Evolutionary conservation across 768 basidiomycete species (phyloP).

Genomic region (Xerocomellus chrysenteron): DNA sequence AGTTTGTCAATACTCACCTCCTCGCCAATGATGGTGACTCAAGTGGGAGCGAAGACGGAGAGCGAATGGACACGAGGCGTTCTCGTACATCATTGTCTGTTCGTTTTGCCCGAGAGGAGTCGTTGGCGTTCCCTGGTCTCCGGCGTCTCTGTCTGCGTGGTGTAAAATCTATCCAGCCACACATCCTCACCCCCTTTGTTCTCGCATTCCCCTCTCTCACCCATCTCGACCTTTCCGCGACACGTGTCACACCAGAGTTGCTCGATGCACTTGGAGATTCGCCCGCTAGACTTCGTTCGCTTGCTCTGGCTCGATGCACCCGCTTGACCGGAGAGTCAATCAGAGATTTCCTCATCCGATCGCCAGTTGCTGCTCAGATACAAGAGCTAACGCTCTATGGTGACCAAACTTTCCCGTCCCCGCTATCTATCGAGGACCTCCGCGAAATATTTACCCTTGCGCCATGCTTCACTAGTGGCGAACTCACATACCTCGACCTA

Average conservation of each 20-base stretch:
- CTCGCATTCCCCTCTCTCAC: constrained; percentile 83
- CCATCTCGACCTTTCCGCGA: constrained; percentile 89
- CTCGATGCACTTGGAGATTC: constrained; percentile 66
- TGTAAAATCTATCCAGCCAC: constrained; percentile 72
- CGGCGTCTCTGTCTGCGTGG: constrained; percentile 80
- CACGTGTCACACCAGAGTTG: constrained; percentile 75
- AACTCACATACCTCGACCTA: constrained; percentile 85
- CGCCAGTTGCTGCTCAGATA: constrained; percentile 60
- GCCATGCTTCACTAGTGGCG: constrained; percentile 74
- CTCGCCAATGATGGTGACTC: constrained; percentile 41
- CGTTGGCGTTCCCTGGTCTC: constrained; percentile 64
- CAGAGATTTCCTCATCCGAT: constrained; percentile 65
- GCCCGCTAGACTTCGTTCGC: constrained; percentile 68
- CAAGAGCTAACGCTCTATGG: constrained; percentile 87
- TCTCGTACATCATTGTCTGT: constrained; percentile 35
- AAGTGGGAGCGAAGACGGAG: constrained; percentile 44
- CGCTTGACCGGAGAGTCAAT: constrained; percentile 80
- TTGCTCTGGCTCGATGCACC: constrained; percentile 85
- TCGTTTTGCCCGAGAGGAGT: constrained; percentile 43
- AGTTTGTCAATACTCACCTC: constrained; percentile 74
- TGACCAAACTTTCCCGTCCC: constrained; percentile 78
- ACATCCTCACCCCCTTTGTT: constrained; percentile 69
- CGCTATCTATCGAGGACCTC: constrained; percentile 67
- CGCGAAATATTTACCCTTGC: constrained; percentile 64
- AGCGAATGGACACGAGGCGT: constrained; percentile 29